Base-by-base conservation (phyloP, 2,329 filamentous ascomycete genomes). In the Monosporascus sp. region DNA sequence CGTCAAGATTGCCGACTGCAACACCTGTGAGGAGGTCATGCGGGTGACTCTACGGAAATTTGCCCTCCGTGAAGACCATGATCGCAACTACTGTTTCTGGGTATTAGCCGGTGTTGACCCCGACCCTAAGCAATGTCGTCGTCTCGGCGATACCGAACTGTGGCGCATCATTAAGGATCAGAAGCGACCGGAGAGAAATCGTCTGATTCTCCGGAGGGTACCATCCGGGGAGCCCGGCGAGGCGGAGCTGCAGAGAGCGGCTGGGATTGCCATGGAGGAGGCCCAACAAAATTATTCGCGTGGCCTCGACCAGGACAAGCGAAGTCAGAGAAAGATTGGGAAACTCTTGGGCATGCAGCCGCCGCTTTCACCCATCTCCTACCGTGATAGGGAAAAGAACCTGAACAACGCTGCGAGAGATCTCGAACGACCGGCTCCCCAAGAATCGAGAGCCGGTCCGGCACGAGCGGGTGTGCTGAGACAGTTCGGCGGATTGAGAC, bases 81-180 rank as follows among this genome's bases (percentile, higher is more conserved):
- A 94, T 68, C 84, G 91, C 63, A 96, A 95, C 65, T 97, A 96
- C 73, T 97, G 92, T 75, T 97, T 99, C 74, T 97, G 94, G 77
- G 87, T 96, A 1, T 78, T 97, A 54, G 87, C 90, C 60, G 93
- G 92, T 49, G 76, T 90, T 39, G 90, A 97, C 47, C 86, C 92
- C 2, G 87, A 94, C 60, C 87, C 90, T 31, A 82, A 80, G 48
- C 85, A 91, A 65, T 95, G 90, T 68, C 85, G 91, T 55, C 85
- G 89, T 48, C 78, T 97, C 39, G 86, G 87, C 37, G 94, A 99
- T 64, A 86, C 84, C 5, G 94, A 99, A 68, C 76, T 99, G 11
- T 89, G 94, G 80, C 85, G 90, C 55, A 89, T 97, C 51, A 95
- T 95, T 70, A 91, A 90, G 64, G 91, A 96, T 62, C 82, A 87